Base-by-base conservation (phyloP, 2,329 filamentous ascomycete species). In the Colletotrichum truncatum region DNA sequence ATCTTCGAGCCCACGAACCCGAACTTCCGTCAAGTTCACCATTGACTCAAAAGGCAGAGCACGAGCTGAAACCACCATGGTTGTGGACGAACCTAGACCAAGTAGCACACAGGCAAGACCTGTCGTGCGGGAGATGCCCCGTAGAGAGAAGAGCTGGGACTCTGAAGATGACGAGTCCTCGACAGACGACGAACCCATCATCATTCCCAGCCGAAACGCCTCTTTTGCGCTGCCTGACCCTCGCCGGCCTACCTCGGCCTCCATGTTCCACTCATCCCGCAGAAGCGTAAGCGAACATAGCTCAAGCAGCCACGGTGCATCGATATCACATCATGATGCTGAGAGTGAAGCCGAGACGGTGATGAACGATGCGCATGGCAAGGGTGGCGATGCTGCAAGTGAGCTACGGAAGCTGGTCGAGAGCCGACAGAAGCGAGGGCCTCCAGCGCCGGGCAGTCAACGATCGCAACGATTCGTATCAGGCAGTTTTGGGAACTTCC, bases 11-110 rank as follows among this genome's bases (percentile, higher is more conserved):
- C 76, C 82, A 1, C 77, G 80, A 53, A 81, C 82, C 36, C 81
- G 85, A 39, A 84, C 86, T 1, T 84, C 87, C 41, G 86, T 90
- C 6, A 87, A 85, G 69, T 88, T 91, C 67, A 88, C 83, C 14
- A 89, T 91, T 66, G 88, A 90, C 70, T 81, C 85, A n/a, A 83
- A 84, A 56, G 88, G 88, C 21, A 82, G 87, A 59, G 87, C 87
- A 12, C 81, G 84, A 30, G 85, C 86, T 8, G 85, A 88, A 68
- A 84, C 84, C 1, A 84, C 83, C 1, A 73, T 82, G 1, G 70
- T 82, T 9, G 76, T 78, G 16, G 76, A 79, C 8, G 75, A 78
- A 5, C 62, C 66, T 69, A 73, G 68, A 26, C 51, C 67, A 11
- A 38, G 39, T 18, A 39, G 51, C 39, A n/a, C 41, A 4, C 55